A percentile compares a stretch with the other conserved stretches of the same genome.
phyloP scores from a whole-genome alignment of 441 rosid species.

The Erodium chrysanthum region DNA sequence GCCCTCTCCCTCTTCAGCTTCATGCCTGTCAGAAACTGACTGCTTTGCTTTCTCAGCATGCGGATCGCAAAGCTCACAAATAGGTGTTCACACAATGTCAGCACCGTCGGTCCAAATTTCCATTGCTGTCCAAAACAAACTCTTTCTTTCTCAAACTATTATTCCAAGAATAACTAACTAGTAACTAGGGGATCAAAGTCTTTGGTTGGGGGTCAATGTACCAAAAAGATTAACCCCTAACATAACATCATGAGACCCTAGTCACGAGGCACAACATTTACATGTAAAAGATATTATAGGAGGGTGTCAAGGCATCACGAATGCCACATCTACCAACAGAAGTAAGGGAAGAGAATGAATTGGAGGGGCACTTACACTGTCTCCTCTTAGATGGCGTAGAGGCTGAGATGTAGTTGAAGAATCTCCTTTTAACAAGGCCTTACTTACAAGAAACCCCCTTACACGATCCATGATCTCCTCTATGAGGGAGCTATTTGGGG shows the following conservation, averaged over 20 bases:
- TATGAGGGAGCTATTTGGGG: slow-evolving; percentile 77
- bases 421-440: slow-evolving; percentile 81
- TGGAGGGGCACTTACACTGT: slow-evolving; percentile 38
- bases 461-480: slow-evolving; percentile 86
- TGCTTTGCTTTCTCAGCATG: slow-evolving; percentile 48
- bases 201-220: neutral
- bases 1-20: slow-evolving; percentile 29
- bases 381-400: slow-evolving; percentile 60
- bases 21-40: slow-evolving; percentile 31
- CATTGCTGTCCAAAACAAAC: slow-evolving; percentile 47
- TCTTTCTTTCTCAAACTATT: neutral
- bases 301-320: neutral
- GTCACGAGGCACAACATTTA: neutral
- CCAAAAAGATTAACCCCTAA: neutral
- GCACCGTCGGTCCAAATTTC: slow-evolving; percentile 71
- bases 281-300: neutral
- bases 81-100: slow-evolving; percentile 80
- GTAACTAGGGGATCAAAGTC: too few relatives aligned
- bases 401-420: slow-evolving; percentile 55
- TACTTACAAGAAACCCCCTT: slow-evolving; percentile 76
- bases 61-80: slow-evolving; percentile 87
- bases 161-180: neutral
- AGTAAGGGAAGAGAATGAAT: neutral
- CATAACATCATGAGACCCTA: neutral
- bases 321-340: neutral